Evolutionary conservation across 1,284 basidiomycete genomes (phyloP), one percentile per base, ranked within the genome.

Genomic region (Marasmius tenuissimus): DNA sequence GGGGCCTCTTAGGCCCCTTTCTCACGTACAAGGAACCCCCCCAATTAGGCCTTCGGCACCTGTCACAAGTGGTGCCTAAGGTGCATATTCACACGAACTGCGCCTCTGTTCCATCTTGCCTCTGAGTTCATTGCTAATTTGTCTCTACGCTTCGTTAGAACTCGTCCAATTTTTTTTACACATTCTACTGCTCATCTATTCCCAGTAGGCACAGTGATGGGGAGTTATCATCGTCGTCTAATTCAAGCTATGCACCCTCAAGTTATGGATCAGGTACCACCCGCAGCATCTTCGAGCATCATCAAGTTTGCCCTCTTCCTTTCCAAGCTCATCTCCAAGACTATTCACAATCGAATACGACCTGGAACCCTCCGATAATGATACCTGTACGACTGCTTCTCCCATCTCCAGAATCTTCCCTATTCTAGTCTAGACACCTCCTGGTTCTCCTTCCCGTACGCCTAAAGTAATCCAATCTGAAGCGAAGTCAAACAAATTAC

Each of bases 391-490:
- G 4, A 16, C 20, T 16, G 4, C 42, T 18, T 45, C 42, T 14
- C 42, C 42, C 12, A 45, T 45, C 12, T 14, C 42, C 42, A 45
- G 42, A 45, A 45, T 45, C 42, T 45, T 45, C 42, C 42, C 42
- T 14, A 45, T 18, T 45, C 4, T 53, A 7, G 4, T 7, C 27
- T 35, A 35, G 22, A 10, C 38, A 60, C 63, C 65, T 67, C 59
- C 63, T 27, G 18, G 48, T 18, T 27, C 40, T 38, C 37, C n/a
- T 49, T 20, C 12, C 4, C 35, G 11, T 35, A 10, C 40, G 80
- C 78, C n/a, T n/a, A n/a, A n/a, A n/a, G 47, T 80, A 81, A 67
- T 78, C 79, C 65, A 72, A 73, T n/a, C n/a, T n/a, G n/a, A n/a
- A n/a, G n/a, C n/a, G n/a, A n/a, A 59, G 66, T 66, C 42, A 16